Evolutionary conservation across 768 basidiomycete genomes (phyloP), one percentile per base, ranked within the genome.

Genomic region (Rubroboletus pulcherrimus): DNA sequence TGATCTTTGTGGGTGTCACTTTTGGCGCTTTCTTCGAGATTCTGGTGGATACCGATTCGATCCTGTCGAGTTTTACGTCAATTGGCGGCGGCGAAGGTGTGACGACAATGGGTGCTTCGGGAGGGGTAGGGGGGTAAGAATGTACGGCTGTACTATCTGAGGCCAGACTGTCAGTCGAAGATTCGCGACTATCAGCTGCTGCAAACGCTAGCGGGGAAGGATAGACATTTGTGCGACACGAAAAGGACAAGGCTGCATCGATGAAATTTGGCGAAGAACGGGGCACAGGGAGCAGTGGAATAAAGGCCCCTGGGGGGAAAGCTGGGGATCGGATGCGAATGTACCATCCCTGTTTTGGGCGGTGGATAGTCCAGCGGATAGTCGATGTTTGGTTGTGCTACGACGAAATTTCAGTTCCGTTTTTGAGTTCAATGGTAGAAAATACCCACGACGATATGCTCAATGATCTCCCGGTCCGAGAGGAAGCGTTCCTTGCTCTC

Each of bases 341-440:
- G 69, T 92, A 93, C 91, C 91, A 93, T 43, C 91, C 91, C 30
- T 86, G 82, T 54, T 84, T 82, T 1, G 91, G 91, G 6, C 84
- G 81, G 66, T 91, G 91, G 29, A 91, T 82, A 10, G 81, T 81
- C 91, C 91, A 93, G 53, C 80, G 78, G 2, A 89, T 68, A 0
- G 79, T 78, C 24, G 80, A 82, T 5, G 81, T 84, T n/a, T 81
- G 77, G 39, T 86, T 87, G 54, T 91, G 86, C 87, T 87, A 56
- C 4, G 34, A 33, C 19, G 11, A 19, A 17, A 1, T 40, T 55
- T 49, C 42, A 51, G 41, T 21, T 52, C 34, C 21, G 4, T 40
- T 26, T 48, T 40, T 33, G 34, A 15, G 12, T 6, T 26, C 14
- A 19, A 40, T 33, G 21, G n/a, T 9, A 26, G 12, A 19, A 17